Evolutionary conservation across 2,329 filamentous ascomycete genomes (phyloP).

Genomic region (Stenocarpella maydis): DNA sequence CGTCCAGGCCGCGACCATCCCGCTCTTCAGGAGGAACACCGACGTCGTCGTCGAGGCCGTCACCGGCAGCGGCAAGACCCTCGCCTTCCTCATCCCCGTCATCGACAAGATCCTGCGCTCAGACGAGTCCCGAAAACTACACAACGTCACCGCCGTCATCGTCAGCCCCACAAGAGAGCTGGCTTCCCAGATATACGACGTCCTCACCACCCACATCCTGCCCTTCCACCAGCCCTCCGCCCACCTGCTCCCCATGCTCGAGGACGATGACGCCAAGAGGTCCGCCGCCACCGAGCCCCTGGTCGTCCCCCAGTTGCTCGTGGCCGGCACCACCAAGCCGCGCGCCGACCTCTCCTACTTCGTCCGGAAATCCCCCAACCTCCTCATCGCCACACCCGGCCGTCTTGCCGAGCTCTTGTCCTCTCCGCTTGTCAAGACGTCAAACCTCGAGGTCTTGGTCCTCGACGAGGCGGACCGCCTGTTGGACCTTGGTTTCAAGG

Average conservation of each 20-base stretch:
- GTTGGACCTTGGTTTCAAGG: conserved; percentile 92
- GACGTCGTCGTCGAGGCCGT: conserved; percentile 93
- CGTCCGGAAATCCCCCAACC: conserved; percentile 82
- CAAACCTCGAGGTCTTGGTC: conserved; percentile 89
- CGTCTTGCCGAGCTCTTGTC: conserved; percentile 86
- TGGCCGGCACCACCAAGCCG: conserved; percentile 81
- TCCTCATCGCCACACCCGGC: conserved; percentile 90
- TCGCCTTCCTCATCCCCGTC: conserved; percentile 82
- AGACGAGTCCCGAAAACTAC: conserved; percentile 84
- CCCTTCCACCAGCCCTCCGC: conserved; percentile 85
- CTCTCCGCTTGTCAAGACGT: conserved; percentile 87
- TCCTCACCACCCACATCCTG: conserved; percentile 74
- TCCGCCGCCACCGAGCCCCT: conserved; percentile 55
- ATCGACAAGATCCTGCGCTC: conserved; percentile 82
- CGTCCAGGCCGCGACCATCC: conserved; percentile 91
- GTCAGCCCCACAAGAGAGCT: conserved; percentile 94
- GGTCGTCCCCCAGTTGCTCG: conserved; percentile 86
- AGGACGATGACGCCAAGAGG: conserved; percentile 62
- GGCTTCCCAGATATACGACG: conserved; percentile 87
- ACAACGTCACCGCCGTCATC: conserved; percentile 90
- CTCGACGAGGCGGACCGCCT: conserved; percentile 94
- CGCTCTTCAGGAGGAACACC: conserved; percentile 87
- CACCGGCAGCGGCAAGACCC: conserved; percentile 89
- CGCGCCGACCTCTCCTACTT: conserved; percentile 89
- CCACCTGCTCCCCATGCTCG: conserved; percentile 64